Evolutionary conservation across 306 rosid genomes (phyloP).

Genomic region (Morella rubra): DNA sequence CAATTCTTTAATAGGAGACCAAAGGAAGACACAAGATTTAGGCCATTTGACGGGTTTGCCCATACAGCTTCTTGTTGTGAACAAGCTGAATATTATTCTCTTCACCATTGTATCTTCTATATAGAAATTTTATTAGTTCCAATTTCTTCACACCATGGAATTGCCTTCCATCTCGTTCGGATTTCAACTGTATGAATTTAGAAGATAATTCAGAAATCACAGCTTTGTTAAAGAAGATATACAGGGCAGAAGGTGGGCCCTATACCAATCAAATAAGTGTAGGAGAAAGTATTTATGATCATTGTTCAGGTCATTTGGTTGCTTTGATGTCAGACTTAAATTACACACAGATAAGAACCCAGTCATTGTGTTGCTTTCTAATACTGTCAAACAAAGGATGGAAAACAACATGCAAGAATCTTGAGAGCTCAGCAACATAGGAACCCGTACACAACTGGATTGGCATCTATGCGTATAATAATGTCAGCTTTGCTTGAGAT

Average conservation of each 20-base stretch:
- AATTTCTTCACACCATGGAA: neutral
- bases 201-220: neutral
- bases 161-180: neutral
- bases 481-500: neutral
- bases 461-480: neutral
- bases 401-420: neutral
- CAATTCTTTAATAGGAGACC: constrained; percentile 1
- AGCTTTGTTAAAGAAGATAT: neutral
- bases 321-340: neutral
- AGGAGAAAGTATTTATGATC: neutral
- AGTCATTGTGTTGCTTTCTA: neutral
- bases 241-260: neutral
- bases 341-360: neutral
- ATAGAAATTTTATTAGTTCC: neutral
- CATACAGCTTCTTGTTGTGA: neutral
- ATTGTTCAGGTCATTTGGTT: neutral
- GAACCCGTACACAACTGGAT: neutral
- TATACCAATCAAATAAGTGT: neutral
- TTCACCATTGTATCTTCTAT: neutral
- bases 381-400: neutral
- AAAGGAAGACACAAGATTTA: neutral
- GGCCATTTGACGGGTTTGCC: neutral
- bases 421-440: neutral
- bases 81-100: neutral
- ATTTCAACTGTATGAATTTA: neutral